These are phyloP conservation scores for Cyclotella kingstonii DNA, from an alignment of 108 stramenopile species.

Conservation along the genomic window DNA sequence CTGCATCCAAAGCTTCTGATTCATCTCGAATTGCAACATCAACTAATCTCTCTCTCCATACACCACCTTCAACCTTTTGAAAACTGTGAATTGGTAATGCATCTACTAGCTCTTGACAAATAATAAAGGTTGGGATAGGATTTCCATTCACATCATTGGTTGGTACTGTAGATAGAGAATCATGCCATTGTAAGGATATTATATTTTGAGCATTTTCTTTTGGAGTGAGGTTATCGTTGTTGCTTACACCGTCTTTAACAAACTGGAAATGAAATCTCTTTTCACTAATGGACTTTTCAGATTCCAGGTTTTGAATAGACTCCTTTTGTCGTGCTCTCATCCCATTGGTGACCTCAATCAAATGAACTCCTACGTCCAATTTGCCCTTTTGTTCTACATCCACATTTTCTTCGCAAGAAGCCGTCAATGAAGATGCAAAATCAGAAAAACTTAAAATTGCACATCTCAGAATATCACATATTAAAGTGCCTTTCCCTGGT, in stretches of 20 bases:
- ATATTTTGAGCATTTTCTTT: neutral
- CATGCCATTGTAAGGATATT: slow-evolving; percentile 76
- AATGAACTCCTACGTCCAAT: slow-evolving; percentile 67
- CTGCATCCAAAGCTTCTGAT: slow-evolving; percentile 25
- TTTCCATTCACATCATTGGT: slow-evolving; percentile 38
- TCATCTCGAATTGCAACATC: slow-evolving; percentile 72
- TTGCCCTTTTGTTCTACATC: slow-evolving; percentile 19
- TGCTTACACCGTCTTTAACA: slow-evolving; percentile 5
- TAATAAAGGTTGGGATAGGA: slow-evolving; percentile 55
- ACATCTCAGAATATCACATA: slow-evolving; percentile 83
- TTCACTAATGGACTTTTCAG: slow-evolving; percentile 16
- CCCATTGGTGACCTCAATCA: slow-evolving; percentile 85
- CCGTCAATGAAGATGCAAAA: slow-evolving; percentile 44
- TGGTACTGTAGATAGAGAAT: slow-evolving; percentile 56
- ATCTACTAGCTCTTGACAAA: slow-evolving; percentile 95
- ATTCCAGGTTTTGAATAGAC: slow-evolving; percentile 47
- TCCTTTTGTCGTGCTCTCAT: slow-evolving; percentile 78
- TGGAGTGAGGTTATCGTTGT: neutral
- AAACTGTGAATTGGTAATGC: slow-evolving; percentile 95
- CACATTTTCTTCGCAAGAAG: neutral
- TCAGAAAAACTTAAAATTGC: slow-evolving; percentile 49
- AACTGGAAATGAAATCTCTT: slow-evolving; percentile 33
- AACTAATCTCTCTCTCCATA: slow-evolving; percentile 94
- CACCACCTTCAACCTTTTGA: slow-evolving; percentile 77
- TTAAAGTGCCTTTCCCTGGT: slow-evolving; percentile 96